Evolutionary conservation across 192 early-diverging fungal genomes (phyloP), one percentile per base, ranked within the genome.

Genomic region (Hyaloraphidium curvatum): DNA sequence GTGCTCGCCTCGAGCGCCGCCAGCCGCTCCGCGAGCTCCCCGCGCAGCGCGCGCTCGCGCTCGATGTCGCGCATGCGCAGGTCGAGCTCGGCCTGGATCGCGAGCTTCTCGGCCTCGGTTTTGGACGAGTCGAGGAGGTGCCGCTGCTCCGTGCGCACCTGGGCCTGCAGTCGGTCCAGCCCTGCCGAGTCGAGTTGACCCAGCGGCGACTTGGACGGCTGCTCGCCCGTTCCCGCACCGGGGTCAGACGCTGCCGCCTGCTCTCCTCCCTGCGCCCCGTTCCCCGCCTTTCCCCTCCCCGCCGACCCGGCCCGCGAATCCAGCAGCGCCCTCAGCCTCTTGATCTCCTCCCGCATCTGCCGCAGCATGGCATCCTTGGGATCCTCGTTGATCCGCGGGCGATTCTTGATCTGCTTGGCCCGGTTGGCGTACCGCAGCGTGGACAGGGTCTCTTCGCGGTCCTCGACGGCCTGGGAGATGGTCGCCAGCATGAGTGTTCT

Each of bases 351-450:
- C 51, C 75, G 75, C 55, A 73, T 77, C 61, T 79, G 68, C n/a
- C 73, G 63, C 21, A 79, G 70, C 71, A 79, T 70, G 13, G 77
- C 77, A 53, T 74, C 70, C 57, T 78, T 79, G 9, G 77, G 77
- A 54, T 78, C 75, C 54, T 79, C 77, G 55, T 79, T 79, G 57
- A 79, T 60, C 35, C 66, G 71, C 30, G 77, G 75, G 55, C 75
- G 73, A 53, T 78, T 79, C 59, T 78, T 79, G 65, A 79, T 79
- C 58, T 62, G 66, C 62, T 79, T 79, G 17, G 77, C 74, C 7
- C 77, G 51, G 59, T 79, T 78, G 1, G 75, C 75, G 52, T 78
- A 79, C 28, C 77, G 63, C 22, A 79, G 61, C 0, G 75, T 79
- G 9, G 61, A 64, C 26, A 79, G 52, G 0, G 77, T 78, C 52